Evolutionary conservation across 2,329 filamentous ascomycete species (phyloP), one percentile per base, ranked within the genome.

Genomic region (Westerdykella sp.): DNA sequence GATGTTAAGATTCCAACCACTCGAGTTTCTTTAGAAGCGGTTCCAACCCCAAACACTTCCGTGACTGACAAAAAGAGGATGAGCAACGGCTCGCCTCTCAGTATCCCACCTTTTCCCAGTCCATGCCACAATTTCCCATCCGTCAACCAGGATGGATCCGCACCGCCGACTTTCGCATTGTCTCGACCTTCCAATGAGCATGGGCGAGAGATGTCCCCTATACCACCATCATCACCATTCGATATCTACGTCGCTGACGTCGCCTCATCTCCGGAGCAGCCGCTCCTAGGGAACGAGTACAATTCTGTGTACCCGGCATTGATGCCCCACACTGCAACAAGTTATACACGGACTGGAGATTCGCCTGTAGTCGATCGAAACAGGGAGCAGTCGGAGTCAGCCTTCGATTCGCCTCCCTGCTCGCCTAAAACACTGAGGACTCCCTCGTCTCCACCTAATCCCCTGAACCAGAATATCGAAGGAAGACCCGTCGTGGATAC

Each of bases 111-210:
- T 4, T 68, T 72, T 72, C 85, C 90, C 67, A 95, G 73, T 6
- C 83, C 80, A 68, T 95, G 89, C 71, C 87, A 95, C 63, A 81
- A 87, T 9, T 84, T 90, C 59, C 95, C 96, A 50, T 93, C 64
- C 9, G 65, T 70, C 22, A 73, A 70, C 5, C 74, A 70, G 6
- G 67, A 70, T 1, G 60, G 59, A 42, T 70, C 56, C 69, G 76
- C 58, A 71, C 60, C 55, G 6, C 60, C 73, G n/a, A 82, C 75
- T 21, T 64, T 76, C 1, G 80, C 84, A 51, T 77, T 76, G 1
- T 73, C 79, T 1, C 44, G 51, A 11, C 51, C 56, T 11, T 55
- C 51, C 10, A 50, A 50, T 12, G 49, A 60, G 23, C 37, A 40
- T 32, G 13, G 12, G 30, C n/a, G 36, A 28, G 22, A 45, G 6